phyloP scores from a whole-genome alignment of 1,284 basidiomycete species.

The Albatrellus sp. region DNA sequence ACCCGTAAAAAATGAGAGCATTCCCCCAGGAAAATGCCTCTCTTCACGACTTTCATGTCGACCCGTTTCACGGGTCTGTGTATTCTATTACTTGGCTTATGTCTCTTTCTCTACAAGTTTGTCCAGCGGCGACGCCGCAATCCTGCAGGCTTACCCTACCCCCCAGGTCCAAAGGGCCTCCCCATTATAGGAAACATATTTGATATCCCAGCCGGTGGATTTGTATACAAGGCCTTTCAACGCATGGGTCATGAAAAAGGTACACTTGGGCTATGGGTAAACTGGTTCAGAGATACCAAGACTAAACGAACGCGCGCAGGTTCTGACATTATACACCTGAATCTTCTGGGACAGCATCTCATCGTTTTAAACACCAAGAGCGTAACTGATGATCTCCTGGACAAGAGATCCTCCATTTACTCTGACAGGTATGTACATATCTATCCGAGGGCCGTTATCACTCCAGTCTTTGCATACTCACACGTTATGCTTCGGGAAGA shows the following conservation, averaged over 20 bases:
- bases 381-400: conserved; percentile 15
- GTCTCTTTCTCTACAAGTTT: conserved; percentile 6
- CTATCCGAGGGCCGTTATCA: neutral
- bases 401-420: conserved; percentile 14
- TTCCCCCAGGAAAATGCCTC: too few species aligned
- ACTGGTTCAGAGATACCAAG: too few species aligned
- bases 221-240: conserved; percentile 12
- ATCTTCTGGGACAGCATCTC: conserved; percentile 12
- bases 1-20: too few species aligned
- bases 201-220: conserved; percentile 10
- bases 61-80: conserved; percentile 1
- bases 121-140: conserved; percentile 10
- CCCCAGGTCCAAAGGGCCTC: conserved; percentile 13
- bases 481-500: neutral
- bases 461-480: neutral
- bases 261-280: too few species aligned
- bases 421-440: conserved; percentile 11
- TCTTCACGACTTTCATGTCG: conserved; percentile 4
- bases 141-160: conserved; percentile 11
- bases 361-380: conserved; percentile 14
- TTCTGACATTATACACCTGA: conserved; percentile 13
- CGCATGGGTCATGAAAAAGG: conserved; percentile 12
- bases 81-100: conserved; percentile 4
- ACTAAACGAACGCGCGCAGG: too few species aligned
- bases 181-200: conserved; percentile 13